Percentiles rank a stretch among this genome's conserved stretches.
phyloP scores from a whole-genome alignment of 768 basidiomycete genomes.

The Auriculariales sp. region DNA sequence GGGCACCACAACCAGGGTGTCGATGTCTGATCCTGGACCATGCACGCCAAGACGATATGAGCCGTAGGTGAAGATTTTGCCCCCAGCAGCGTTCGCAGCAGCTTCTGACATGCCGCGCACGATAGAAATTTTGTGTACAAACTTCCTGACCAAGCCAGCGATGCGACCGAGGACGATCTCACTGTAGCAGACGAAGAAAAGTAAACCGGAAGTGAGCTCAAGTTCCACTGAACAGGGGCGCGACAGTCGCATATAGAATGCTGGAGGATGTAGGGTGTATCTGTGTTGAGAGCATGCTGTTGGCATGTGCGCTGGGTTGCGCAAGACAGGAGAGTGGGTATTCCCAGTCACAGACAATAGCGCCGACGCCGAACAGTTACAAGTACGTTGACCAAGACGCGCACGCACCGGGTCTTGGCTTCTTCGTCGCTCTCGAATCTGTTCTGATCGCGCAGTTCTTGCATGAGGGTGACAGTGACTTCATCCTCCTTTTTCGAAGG shows the following conservation, averaged over 20 bases:
- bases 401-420: slow-evolving; percentile 60
- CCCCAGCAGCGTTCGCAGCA: slow-evolving; percentile 80
- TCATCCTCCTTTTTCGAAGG: slow-evolving; percentile 71
- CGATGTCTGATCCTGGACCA: slow-evolving; percentile 91
- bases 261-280: too few species aligned
- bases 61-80: slow-evolving; percentile 98
- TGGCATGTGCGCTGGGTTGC: too few species aligned
- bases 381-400: not conserved
- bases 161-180: slow-evolving; percentile 88
- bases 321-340: not conserved
- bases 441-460: slow-evolving; percentile 73
- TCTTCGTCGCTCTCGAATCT: slow-evolving; percentile 87
- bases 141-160: slow-evolving; percentile 79
- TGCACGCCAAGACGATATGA: slow-evolving; percentile 97
- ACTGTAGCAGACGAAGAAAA: too few species aligned
- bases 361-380: not conserved
- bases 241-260: too few species aligned
- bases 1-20: slow-evolving; percentile 95
- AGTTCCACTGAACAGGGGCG: too few species aligned
- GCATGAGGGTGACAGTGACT: slow-evolving; percentile 74
- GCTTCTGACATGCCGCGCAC: slow-evolving; percentile 73
- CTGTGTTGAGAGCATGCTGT: too few species aligned
- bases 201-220: too few species aligned
- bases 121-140: slow-evolving; percentile 73
- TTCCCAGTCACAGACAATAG: not conserved